Percentiles rank a stretch among this genome's conserved stretches.
Evolutionary conservation across 2,329 filamentous ascomycete species (phyloP).

Genomic region (Aspergillus terreus): DNA sequence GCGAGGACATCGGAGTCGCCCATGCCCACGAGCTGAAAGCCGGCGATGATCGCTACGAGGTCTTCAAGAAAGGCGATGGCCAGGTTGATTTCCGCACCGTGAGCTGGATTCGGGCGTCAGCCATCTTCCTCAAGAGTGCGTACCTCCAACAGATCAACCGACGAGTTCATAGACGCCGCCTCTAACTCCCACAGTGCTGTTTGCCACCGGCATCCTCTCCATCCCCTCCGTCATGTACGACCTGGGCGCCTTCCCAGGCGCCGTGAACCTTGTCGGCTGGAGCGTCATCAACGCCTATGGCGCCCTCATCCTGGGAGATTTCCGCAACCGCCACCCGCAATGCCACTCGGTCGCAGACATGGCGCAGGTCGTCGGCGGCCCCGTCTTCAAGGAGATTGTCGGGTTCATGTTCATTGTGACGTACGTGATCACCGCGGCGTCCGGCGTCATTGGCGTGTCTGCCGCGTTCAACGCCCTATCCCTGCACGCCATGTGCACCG

Average conservation of each 20-base stretch:
- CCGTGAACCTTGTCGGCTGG: conserved; percentile 17
- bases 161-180: neutral
- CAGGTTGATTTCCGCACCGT: conserved; percentile 54
- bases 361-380: conserved; percentile 54
- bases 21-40: conserved; percentile 21
- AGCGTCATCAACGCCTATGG: conserved; percentile 46
- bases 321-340: conserved; percentile 48
- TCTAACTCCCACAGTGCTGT: conserved; percentile 20
- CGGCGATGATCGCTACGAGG: conserved; percentile 33
- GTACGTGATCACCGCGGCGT: conserved; percentile 55
- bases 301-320: conserved; percentile 45
- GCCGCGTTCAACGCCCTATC: conserved; percentile 60
- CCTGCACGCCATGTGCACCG: conserved; percentile 56
- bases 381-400: conserved; percentile 49
- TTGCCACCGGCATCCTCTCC: conserved; percentile 21
- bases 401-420: conserved; percentile 57
- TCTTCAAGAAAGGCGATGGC: conserved; percentile 48
- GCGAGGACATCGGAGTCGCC: conserved; percentile 23
- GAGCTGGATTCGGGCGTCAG: conserved; percentile 48
- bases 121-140: conserved; percentile 51
- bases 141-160: neutral
- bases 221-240: conserved; percentile 17
- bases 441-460: conserved; percentile 58
- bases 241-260: conserved; percentile 14
- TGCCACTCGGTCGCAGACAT: conserved; percentile 57